Evolutionary conservation across 495 filamentous ascomycete genomes (phyloP).

Genomic region (Clohesyomyces aquaticus): DNA sequence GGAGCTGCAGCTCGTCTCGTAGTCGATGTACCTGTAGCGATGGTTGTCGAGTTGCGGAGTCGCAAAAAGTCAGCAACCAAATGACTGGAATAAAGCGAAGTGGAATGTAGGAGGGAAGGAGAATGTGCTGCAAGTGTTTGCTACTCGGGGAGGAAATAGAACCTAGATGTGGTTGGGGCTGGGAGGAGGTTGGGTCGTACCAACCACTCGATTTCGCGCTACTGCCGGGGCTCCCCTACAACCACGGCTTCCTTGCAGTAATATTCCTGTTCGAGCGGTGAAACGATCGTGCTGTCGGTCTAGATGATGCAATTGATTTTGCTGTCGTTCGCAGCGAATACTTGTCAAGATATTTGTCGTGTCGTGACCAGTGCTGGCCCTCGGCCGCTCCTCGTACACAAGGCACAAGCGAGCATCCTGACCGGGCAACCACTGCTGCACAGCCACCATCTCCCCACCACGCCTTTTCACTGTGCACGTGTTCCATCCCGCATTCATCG

Average conservation of each 20-base stretch:
- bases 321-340: no score
- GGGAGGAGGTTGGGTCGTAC: slow-evolving; percentile 24
- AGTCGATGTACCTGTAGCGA: slow-evolving; percentile 20
- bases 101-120: slow-evolving; percentile 13
- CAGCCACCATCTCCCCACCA: neutral
- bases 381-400: slow-evolving; percentile 1
- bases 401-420: neutral
- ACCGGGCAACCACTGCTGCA: neutral
- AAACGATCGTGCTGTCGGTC: neutral
- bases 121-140: neutral
- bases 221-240: slow-evolving; percentile 10
- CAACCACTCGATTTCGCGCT: slow-evolving; percentile 22
- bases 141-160: slow-evolving; percentile 22
- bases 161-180: slow-evolving; percentile 25
- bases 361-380: neutral
- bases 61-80: slow-evolving; percentile 27
- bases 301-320: slow-evolving; percentile 2
- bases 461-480: no score
- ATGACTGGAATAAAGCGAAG: neutral
- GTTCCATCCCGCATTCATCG: neutral
- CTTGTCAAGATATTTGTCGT: neutral
- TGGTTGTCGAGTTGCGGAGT: slow-evolving; percentile 12
- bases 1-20: neutral
- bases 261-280: neutral
- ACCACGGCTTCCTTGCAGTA: neutral